Evolutionary conservation across 2,329 filamentous ascomycete genomes (phyloP), one percentile per base, ranked within the genome.

Genomic region (Alternaria metachromatica): DNA sequence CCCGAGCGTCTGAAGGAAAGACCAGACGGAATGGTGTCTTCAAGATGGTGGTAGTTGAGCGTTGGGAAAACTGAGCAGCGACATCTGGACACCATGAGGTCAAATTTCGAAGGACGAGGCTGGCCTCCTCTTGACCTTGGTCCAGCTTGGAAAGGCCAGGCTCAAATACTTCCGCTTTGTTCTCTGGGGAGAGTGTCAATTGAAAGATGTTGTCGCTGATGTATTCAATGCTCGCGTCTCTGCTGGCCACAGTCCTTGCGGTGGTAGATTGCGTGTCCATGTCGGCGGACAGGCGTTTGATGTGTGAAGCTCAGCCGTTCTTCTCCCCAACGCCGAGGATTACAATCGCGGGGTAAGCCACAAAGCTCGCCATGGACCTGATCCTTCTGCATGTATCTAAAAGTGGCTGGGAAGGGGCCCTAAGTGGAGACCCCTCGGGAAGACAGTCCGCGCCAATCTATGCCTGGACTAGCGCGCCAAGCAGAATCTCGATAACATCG

Each of bases 401-500:
- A 46, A 20, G 44, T 46, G 44, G 54, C 54, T 55, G 28, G 44
- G 45, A 28, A 37, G 20, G 45, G 15, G 25, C 26, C 26, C 28
- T 13, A 23, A 25, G 25, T 55, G 57, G 49, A 58, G 18, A 20
- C 33, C n/a, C 23, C 12, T 30, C 23, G 56, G 25, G 46, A 44
- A 4, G 21, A 30, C 30, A 20, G 20, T 48, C 10, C 4, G 20
- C 25, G 30, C 63, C 50, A 59, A 12, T 2, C 6, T 46, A 2
- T 11, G 3, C 41, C 4, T 5, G 20, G 48, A 7, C n/a, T 69
- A 60, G 65, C 46, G 48, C 13, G 67, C 67, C 64, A 63, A 67
- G 62, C 55, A 11, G 5, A 7, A 2, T 5, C 51, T 20, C 25
- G 18, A 70, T 70, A 72, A 77, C 74, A 71, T 66, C 68, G 70